phyloP scores from a whole-genome alignment of 2,329 filamentous ascomycete genomes.

The Aspergillus sp. region DNA sequence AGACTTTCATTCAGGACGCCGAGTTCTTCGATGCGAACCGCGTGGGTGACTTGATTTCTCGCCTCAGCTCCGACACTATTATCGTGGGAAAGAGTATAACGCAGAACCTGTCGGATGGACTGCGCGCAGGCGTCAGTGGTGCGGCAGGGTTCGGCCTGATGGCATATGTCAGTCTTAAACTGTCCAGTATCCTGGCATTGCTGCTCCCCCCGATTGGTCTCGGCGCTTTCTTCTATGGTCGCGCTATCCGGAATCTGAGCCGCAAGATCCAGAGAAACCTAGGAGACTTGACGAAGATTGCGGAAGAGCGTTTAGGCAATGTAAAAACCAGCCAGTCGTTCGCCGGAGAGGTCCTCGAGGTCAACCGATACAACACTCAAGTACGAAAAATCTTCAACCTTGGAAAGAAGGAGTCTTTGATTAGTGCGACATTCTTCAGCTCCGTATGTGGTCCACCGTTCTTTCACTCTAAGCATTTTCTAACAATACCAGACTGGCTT shows the following conservation, averaged over 20 bases:
- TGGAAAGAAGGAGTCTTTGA: conserved; percentile 80
- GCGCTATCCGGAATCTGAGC: conserved; percentile 83
- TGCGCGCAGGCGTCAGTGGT: conserved; percentile 86
- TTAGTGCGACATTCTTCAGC: conserved; percentile 88
- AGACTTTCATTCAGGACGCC: conserved; percentile 94
- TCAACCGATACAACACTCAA: conserved; percentile 86
- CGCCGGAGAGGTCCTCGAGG: conserved; percentile 86
- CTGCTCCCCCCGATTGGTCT: conserved; percentile 90
- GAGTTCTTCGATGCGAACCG: conserved; percentile 99
- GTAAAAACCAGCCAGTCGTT: conserved; percentile 97
- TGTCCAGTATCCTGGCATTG: conserved; percentile 81
- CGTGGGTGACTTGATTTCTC: conserved; percentile 92
- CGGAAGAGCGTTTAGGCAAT: conserved; percentile 95
- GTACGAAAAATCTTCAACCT: conserved; percentile 88
- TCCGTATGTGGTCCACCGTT: conserved; percentile 39
- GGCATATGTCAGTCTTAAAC: conserved; percentile 89
- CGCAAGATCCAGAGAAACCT: conserved; percentile 92
- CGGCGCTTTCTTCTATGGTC: conserved; percentile 87
- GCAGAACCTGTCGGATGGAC: conserved; percentile 94
- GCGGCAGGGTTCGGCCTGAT: conserved; percentile 87
- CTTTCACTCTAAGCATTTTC: conserved; percentile 4
- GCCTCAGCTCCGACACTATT: conserved; percentile 92
- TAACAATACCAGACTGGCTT: conserved; percentile 68
- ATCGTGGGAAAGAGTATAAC: conserved; percentile 99
- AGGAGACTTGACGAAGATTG: conserved; percentile 91